Evolutionary conservation across 2,329 filamentous ascomycete genomes (phyloP).

Genomic region (Podosphaera xanthii): DNA sequence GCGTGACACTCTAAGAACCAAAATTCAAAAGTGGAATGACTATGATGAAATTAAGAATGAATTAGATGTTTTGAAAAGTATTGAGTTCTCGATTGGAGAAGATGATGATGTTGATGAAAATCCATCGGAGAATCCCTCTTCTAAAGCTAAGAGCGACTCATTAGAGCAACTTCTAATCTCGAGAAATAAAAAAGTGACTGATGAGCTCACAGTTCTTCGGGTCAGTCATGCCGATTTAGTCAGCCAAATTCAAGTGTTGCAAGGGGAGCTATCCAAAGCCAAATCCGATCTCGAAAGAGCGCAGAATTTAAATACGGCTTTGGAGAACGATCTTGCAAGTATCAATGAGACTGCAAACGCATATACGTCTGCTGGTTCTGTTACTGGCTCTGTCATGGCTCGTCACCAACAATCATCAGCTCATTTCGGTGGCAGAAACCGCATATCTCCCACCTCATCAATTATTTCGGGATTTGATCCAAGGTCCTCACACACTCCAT

Average conservation of each 20-base stretch:
- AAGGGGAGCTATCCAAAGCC: constrained; percentile 62
- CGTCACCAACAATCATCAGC: constrained; percentile 50
- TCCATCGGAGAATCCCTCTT: constrained; percentile 18
- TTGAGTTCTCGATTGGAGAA: constrained; percentile 82
- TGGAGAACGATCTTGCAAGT: constrained; percentile 77
- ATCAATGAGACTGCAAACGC: constrained; percentile 70
- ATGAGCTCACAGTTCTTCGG: constrained; percentile 77
- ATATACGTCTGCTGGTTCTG: constrained; percentile 75
- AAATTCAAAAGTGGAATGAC: constrained; percentile 74
- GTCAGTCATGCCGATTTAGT: constrained; percentile 90
- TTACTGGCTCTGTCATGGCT: constrained; percentile 75
- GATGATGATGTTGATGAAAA: constrained; percentile 43
- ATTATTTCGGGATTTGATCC: constrained; percentile 95
- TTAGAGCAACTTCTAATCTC: constrained; percentile 78
- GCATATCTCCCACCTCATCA: constrained; percentile 79
- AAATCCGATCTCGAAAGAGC: constrained; percentile 73
- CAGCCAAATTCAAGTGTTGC: constrained; percentile 51
- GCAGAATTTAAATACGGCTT: constrained; percentile 61
- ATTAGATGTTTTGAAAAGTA: constrained; percentile 88
- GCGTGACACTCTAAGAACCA: constrained; percentile 54
- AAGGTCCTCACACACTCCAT: constrained; percentile 25
- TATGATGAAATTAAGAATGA: constrained; percentile 95
- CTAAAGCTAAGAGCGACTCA: constrained; percentile 48
- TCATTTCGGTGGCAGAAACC: constrained; percentile 34
- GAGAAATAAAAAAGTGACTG: constrained; percentile 87